Conservation (phyloP, 192 early-diverging fungal species). For the Podila clonocystis region DNA sequence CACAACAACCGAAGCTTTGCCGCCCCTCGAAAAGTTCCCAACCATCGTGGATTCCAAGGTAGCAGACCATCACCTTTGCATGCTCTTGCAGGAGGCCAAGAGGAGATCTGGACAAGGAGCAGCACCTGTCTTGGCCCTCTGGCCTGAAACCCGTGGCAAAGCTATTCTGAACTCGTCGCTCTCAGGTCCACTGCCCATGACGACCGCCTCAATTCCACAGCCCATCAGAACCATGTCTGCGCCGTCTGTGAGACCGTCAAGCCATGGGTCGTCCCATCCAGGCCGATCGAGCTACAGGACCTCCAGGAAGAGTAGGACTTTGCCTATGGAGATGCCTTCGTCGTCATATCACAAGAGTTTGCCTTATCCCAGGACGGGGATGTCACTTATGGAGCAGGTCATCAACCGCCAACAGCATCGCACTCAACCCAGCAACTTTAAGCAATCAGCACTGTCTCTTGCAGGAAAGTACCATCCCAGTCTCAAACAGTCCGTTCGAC, state of each 20-base stretch:
- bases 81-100: conserved; percentile 42
- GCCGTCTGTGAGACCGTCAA: conserved; percentile 10
- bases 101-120: conserved; percentile 17
- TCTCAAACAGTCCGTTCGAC: neutral
- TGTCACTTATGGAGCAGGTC: conserved; percentile 48
- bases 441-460: conserved; percentile 31
- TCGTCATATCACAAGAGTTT: neutral
- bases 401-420: conserved; percentile 41
- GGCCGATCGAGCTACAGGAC: conserved; percentile 3
- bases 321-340: conserved; percentile 9
- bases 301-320: conserved; percentile 15
- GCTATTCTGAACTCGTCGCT: conserved; percentile 21
- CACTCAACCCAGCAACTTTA: conserved; percentile 35
- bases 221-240: conserved; percentile 23
- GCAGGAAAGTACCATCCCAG: conserved; percentile 13
- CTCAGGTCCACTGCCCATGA: conserved; percentile 8
- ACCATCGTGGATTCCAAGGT: conserved; percentile 16
- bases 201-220: conserved; percentile 17
- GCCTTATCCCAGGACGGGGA: conserved; percentile 18
- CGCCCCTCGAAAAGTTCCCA: neutral
- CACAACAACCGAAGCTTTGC: neutral
- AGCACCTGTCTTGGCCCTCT: conserved; percentile 25
- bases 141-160: conserved; percentile 24
- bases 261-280: neutral
- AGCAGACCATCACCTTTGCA: conserved; percentile 30